phyloP scores from a whole-genome alignment of 257 asterid genomes.

The Fraxinus excelsior region DNA sequence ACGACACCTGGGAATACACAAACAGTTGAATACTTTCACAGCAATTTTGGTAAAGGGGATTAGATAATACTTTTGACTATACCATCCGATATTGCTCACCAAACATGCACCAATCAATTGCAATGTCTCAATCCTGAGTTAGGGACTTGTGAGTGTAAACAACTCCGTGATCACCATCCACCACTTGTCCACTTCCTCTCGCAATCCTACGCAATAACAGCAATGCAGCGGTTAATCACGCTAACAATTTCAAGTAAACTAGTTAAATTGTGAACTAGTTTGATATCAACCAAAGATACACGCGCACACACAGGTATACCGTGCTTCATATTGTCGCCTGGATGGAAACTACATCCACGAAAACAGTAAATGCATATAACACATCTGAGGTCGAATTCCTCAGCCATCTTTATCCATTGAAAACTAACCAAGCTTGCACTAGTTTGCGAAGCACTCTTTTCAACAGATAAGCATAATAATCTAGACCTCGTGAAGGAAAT shows the following conservation, averaged over 20 bases:
- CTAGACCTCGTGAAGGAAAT: too few relatives aligned
- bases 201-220: constrained; percentile 46
- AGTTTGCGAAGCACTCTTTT: too few relatives aligned
- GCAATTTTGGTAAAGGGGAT: neutral
- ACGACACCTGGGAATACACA: neutral
- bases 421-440: too few relatives aligned
- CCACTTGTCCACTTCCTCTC: constrained; percentile 70
- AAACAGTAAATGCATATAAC: too few relatives aligned
- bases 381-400: too few relatives aligned
- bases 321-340: too few relatives aligned
- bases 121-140: constrained; percentile 17
- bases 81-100: neutral
- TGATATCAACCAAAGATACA: neutral
- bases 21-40: neutral
- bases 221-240: neutral
- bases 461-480: too few relatives aligned
- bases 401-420: too few relatives aligned
- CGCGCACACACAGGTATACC: too few relatives aligned
- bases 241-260: neutral
- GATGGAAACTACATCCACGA: too few relatives aligned
- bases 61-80: neutral
- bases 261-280: neutral
- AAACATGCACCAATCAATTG: neutral
- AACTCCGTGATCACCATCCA: constrained; percentile 57
- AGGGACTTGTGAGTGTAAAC: constrained; percentile 67